Evolutionary conservation across 2,329 filamentous ascomycete species (phyloP).

Genomic region (Monosporascus cannonballus): DNA sequence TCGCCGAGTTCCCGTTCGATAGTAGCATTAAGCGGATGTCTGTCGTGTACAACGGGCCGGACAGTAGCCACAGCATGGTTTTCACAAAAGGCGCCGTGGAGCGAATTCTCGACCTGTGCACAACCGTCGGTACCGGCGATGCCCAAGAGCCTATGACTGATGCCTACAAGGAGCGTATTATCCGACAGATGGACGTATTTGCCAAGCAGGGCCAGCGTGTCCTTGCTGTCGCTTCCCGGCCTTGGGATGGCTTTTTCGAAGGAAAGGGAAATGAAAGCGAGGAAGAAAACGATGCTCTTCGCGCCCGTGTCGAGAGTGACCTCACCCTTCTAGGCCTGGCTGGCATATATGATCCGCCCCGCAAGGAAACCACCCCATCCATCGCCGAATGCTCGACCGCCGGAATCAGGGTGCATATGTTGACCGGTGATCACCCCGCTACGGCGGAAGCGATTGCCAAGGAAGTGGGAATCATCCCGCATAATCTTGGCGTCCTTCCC

Average conservation of each 20-base stretch:
- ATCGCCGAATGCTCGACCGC: conserved; percentile 66
- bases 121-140: conserved; percentile 37
- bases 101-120: conserved; percentile 52
- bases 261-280: conserved; percentile 14
- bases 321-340: conserved; percentile 75
- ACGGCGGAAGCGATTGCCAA: conserved; percentile 73
- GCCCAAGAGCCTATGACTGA: conserved; percentile 41
- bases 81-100: conserved; percentile 61
- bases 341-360: conserved; percentile 81
- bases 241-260: conserved; percentile 45
- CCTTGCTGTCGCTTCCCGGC: conserved; percentile 62
- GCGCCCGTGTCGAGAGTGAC: conserved; percentile 58
- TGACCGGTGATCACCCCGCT: conserved; percentile 75
- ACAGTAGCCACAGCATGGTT: conserved; percentile 41
- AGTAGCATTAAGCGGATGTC: conserved; percentile 76
- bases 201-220: conserved; percentile 66
- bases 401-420: conserved; percentile 76
- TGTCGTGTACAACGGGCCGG: conserved; percentile 57
- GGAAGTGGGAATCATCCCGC: conserved; percentile 71
- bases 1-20: conserved; percentile 74
- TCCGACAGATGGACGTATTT: conserved; percentile 51
- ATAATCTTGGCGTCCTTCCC: conserved; percentile 53
- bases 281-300: conserved; percentile 39
- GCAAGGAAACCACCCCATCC: conserved; percentile 68
- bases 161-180: conserved; percentile 42